Percentiles rank a stretch among this genome's conserved stretches.
Conservation (phyloP, 192 early-diverging fungal genomes). For the Chytriomyces sp. region DNA sequence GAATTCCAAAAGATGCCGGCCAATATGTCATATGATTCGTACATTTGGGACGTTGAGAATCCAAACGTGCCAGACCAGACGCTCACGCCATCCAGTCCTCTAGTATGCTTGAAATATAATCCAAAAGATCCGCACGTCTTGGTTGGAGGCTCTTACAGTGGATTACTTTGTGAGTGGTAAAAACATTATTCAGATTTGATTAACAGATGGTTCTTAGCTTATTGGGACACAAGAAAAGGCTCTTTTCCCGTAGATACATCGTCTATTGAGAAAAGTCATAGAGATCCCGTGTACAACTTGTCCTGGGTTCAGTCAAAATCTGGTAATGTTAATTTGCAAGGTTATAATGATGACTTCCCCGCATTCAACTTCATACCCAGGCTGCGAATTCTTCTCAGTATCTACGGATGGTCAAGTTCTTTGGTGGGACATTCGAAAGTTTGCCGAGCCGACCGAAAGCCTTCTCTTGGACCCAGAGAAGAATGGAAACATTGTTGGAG, state of each 20-base stretch:
- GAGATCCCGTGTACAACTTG: slow-evolving; percentile 62
- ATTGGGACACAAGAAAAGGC: slow-evolving; percentile 65
- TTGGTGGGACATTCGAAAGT: slow-evolving; percentile 69
- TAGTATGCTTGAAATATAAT: slow-evolving; percentile 65
- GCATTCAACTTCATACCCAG: slow-evolving; percentile 27
- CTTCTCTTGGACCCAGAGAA: slow-evolving; percentile 63
- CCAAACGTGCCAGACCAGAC: slow-evolving; percentile 62
- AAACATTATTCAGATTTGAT: background rate
- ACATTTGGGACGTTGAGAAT: slow-evolving; percentile 71
- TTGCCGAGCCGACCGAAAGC: slow-evolving; percentile 60
- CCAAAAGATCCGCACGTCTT: slow-evolving; percentile 68
- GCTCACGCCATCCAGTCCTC: slow-evolving; percentile 52
- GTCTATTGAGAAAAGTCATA: slow-evolving; percentile 57
- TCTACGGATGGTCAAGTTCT: slow-evolving; percentile 64
- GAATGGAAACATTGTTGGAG: slow-evolving; percentile 62
- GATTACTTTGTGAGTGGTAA: slow-evolving; percentile 48
- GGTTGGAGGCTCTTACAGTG: slow-evolving; percentile 64
- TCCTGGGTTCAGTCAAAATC: slow-evolving; percentile 66
- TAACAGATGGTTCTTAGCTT: slow-evolving; percentile 48
- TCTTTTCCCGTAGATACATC: slow-evolving; percentile 60
- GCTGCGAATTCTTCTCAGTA: slow-evolving; percentile 61
- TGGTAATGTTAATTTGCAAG: slow-evolving; percentile 23
- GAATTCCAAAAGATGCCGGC: slow-evolving; percentile 58
- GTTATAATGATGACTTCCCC: background rate
- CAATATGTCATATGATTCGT: slow-evolving; percentile 59